phyloP scores from a whole-genome alignment of 345 rosid genomes.

The thale cress (Arabidopsis thaliana) region TAIR10.1 NC_003074.8:19041501-19042000 shows the following conservation, averaged over 20 bases:
- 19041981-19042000: conserved; percentile 91
- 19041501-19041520: conserved; percentile 80
- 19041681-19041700: conserved; percentile 98
- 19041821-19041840: conserved; percentile 79
- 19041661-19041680: conserved; percentile 99
- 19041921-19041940: conserved; percentile 55
- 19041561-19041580: conserved; percentile 87
- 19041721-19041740: conserved; percentile 94
- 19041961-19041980: conserved; percentile 92
- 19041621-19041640: conserved; percentile 1
- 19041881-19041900: conserved; percentile 93
- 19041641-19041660: conserved; percentile 27
- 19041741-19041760: conserved; percentile 80
- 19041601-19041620: not conserved
- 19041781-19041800: conserved; percentile 92
- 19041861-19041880: conserved; percentile 83
- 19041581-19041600: conserved; percentile 10
- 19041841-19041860: conserved; percentile 86
- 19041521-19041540: conserved; percentile 78
- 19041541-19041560: conserved; percentile 87
- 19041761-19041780: conserved; percentile 90
- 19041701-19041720: conserved; percentile 94
- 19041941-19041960: conserved; percentile 78
- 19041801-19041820: conserved; percentile 94
- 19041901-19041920: conserved; percentile 79